Evolutionary conservation across 345 rosid genomes (phyloP), one percentile per base, ranked within the genome.

Genomic region (Populus euphratica): DNA sequence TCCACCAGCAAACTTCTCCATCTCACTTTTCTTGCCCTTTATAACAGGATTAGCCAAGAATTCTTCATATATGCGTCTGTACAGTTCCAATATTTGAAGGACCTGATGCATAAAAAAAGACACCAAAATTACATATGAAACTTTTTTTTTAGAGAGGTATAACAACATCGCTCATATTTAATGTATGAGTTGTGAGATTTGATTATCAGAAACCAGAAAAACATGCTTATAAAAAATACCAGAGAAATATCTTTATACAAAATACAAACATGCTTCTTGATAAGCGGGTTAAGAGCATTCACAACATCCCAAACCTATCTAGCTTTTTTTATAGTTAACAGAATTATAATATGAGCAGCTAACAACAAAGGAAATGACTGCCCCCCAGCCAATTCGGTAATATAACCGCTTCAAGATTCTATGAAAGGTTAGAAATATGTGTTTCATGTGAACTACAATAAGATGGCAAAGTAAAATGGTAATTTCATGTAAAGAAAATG

Each of bases 1-100:
- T 67, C 98, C 99, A 72, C 97, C 99, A 79, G 98, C 98, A 85
- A 93, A 96, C 89, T 96, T 96, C 86, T 93, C 98, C 80, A 88
- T 81, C 87, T 96, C 99, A 88, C 97, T 96, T 87, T 93, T 96
- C 89, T 85, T 90, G 49, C 99, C 99, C 85, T 92, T 96, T 69
- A 92, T 82, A 75, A 96, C 92, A 68, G 99, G 99, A 63, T 93
- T 84, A 20, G 99, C 98, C 76, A 96, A 88, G 83, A 84, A 93
- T 77, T 92, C 98, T 86, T 96, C 97, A 77, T 96, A 93, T 73
- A 96, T 90, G 68, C 93, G 88, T 43, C 93, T 85, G 81, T 96
- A 96, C 7, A 96, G 90, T 76, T 93, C 97, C 92, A 96, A 85
- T 82, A 96, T 88, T 80, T 88, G 83, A 79, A 88, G 90, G 76